phyloP scores from a whole-genome alignment of 2,329 filamentous ascomycete genomes.

The Scedosporium boydii region DNA sequence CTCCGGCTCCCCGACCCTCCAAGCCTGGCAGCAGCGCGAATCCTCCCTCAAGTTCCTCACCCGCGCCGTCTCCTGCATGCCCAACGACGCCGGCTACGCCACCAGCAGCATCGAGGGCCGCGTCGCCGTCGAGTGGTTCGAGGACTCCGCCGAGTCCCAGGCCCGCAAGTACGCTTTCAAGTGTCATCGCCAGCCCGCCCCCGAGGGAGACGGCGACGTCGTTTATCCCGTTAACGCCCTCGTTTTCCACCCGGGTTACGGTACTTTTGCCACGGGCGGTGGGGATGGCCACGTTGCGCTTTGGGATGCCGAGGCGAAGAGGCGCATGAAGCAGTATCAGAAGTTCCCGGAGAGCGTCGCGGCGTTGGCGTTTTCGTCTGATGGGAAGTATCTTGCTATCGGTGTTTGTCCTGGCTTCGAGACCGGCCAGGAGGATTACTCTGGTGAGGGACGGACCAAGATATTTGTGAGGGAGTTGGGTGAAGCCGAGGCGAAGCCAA shows the following conservation, averaged over 20 bases:
- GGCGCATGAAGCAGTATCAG: constrained; percentile 81
- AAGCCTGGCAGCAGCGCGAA: constrained; percentile 89
- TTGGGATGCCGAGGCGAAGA: constrained; percentile 87
- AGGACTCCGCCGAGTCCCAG: constrained; percentile 77
- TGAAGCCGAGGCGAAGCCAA: constrained; percentile 81
- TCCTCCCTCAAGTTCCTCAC: constrained; percentile 96
- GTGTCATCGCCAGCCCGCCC: constrained; percentile 73
- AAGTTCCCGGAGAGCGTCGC: constrained; percentile 72
- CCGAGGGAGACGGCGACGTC: constrained; percentile 59
- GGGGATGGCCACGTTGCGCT: constrained; percentile 87
- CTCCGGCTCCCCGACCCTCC: constrained; percentile 38
- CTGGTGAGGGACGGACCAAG: constrained; percentile 61
- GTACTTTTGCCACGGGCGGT: constrained; percentile 82
- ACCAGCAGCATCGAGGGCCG: constrained; percentile 88
- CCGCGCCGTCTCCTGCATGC: constrained; percentile 89
- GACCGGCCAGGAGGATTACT: constrained; percentile 72
- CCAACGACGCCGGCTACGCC: constrained; percentile 88
- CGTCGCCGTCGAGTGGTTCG: constrained; percentile 97
- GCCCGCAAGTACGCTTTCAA: constrained; percentile 97
- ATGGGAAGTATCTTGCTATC: constrained; percentile 71
- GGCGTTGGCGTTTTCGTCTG: constrained; percentile 64
- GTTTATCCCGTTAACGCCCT: constrained; percentile 89
- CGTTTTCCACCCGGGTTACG: constrained; percentile 73
- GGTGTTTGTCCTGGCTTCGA: constrained; percentile 82
- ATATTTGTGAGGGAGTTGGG: constrained; percentile 76